These are phyloP conservation scores for Trichophyton equinum DNA, from an alignment of 2,329 filamentous ascomycete genomes.

Conservation along the genomic window DNA sequence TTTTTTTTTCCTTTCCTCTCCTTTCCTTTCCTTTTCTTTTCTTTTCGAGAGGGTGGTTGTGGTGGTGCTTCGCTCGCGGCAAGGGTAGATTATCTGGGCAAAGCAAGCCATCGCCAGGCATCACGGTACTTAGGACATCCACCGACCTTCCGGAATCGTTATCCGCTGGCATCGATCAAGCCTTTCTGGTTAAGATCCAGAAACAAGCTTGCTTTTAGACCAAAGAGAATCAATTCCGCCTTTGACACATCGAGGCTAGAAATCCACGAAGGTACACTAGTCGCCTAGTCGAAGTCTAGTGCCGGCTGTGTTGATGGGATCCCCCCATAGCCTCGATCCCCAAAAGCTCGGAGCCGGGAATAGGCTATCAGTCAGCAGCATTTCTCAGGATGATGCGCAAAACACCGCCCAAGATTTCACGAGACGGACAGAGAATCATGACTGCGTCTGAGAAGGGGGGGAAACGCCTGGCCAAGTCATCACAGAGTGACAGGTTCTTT, in stretches of 20 bases:
- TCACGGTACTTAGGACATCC: background rate
- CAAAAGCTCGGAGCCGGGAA: background rate
- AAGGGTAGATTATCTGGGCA: background rate
- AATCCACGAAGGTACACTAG: background rate
- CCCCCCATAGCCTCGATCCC: background rate
- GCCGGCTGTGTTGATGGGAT: background rate
- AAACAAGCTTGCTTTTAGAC: background rate
- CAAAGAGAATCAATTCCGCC: background rate
- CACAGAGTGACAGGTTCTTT: background rate
- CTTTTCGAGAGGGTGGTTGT: background rate
- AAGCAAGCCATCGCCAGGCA: background rate
- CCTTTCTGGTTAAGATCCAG: background rate
- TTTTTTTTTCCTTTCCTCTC: background rate
- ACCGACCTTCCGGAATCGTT: constrained; percentile 3
- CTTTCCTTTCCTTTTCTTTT: background rate
- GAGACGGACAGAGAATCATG: background rate
- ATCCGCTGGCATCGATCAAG: background rate
- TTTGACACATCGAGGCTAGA: constrained; percentile 1
- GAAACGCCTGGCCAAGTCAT: background rate
- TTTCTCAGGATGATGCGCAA: background rate
- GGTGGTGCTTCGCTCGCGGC: background rate
- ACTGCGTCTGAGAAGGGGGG: background rate
- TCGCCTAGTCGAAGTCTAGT: background rate
- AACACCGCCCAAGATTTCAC: background rate
- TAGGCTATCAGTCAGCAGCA: constrained; percentile 1